phyloP scores from a whole-genome alignment of 2,329 filamentous ascomycete species.

The Corynespora cassiicola region DNA sequence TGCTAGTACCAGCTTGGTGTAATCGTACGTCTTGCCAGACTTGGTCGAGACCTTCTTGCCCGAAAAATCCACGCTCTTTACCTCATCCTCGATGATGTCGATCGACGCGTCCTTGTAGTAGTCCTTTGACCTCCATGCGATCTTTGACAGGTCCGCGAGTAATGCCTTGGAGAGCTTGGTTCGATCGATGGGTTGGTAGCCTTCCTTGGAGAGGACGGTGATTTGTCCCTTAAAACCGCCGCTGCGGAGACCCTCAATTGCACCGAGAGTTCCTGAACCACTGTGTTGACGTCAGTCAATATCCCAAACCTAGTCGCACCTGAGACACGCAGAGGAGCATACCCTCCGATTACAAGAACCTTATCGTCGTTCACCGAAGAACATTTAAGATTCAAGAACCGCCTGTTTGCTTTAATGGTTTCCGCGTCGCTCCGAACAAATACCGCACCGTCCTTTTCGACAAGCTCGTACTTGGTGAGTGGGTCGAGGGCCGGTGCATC shows the following conservation, averaged over 20 bases:
- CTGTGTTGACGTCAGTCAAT: too few relatives aligned
- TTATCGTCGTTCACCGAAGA: constrained; percentile 64
- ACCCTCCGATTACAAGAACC: constrained; percentile 83
- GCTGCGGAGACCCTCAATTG: constrained; percentile 81
- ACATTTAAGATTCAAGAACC: constrained; percentile 77
- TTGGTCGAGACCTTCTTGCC: constrained; percentile 77
- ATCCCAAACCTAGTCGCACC: too few relatives aligned
- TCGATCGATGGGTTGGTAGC: constrained; percentile 86
- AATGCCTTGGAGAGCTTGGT: constrained; percentile 96
- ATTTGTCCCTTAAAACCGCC: constrained; percentile 81
- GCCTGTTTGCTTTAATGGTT: constrained; percentile 76
- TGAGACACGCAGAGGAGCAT: constrained; percentile 33
- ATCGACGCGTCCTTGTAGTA: constrained; percentile 75
- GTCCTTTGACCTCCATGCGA: constrained; percentile 76
- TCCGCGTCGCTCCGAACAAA: constrained; percentile 84
- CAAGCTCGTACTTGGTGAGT: constrained; percentile 81
- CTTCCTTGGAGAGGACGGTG: constrained; percentile 83
- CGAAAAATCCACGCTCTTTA: constrained; percentile 77
- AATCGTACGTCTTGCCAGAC: constrained; percentile 72
- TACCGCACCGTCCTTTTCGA: constrained; percentile 80
- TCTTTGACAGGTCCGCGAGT: constrained; percentile 78
- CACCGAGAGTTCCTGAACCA: constrained; percentile 82
- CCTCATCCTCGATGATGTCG: constrained; percentile 64
- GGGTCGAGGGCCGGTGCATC: constrained; percentile 90
- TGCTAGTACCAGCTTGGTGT: constrained; percentile 88